These are phyloP conservation scores for Metarhizium guizhouense DNA, from an alignment of 2,329 filamentous ascomycete species.

Conservation along the genomic window DNA sequence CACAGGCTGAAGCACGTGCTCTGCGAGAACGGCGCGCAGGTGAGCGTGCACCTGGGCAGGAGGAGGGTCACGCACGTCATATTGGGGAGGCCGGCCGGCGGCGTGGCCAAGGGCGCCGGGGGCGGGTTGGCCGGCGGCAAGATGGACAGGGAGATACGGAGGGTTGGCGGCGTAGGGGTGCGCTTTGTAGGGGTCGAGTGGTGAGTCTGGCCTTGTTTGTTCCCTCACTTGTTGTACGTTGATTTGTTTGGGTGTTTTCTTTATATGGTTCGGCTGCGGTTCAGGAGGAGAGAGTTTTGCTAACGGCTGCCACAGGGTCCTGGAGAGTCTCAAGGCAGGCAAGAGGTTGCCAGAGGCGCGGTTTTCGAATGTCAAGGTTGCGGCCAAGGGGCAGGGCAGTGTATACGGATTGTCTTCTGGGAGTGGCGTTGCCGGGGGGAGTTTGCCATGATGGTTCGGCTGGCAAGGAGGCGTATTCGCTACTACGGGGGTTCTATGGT, in stretches of 20 bases:
- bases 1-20: conserved; percentile 77
- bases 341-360: conserved; percentile 66
- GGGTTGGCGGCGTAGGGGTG: conserved; percentile 57
- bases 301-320: conserved; percentile 43
- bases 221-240: background rate
- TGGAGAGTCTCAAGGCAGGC: conserved; percentile 74
- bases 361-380: conserved; percentile 57
- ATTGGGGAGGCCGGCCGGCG: conserved; percentile 49
- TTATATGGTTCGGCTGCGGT: no score
- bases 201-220: conserved; percentile 33
- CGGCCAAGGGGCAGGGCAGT: conserved; percentile 53
- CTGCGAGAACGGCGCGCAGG: conserved; percentile 60
- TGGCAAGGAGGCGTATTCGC: no score
- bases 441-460: background rate
- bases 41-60: conserved; percentile 63
- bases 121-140: conserved; percentile 72
- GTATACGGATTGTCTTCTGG: conserved; percentile 39
- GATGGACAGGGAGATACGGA: conserved; percentile 69
- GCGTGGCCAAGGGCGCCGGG: conserved; percentile 44
- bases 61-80: conserved; percentile 80
- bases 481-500: no score
- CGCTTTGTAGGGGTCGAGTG: conserved; percentile 79
- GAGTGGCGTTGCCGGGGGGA: conserved; percentile 15
- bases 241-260: no score
- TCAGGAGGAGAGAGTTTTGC: no score